Base-by-base conservation (phyloP, 148 eudicot species). In the Rhododendron vialii region DNA sequence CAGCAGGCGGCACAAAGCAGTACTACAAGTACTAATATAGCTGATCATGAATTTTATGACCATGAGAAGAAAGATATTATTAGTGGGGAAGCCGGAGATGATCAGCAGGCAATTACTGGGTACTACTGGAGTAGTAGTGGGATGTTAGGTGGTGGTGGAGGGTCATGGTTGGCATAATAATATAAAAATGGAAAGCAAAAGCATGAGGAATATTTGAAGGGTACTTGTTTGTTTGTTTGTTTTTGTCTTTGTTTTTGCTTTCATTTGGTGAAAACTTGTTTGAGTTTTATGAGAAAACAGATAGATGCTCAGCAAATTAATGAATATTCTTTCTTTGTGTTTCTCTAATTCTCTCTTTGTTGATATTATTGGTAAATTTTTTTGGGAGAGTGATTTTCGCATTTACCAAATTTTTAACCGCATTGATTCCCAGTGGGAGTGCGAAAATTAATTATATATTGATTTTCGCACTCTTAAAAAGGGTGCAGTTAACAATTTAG, bases 121-220 rank as follows among this genome's bases (percentile, higher is more conserved):
- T 88, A 88, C 61, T 92, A 30, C 30, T 30, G 30, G 30, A 30
- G 93, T 92, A 92, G 69, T 90, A 92, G 76, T 90, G 90, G 92
- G 78, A 89, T 90, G 87, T 51, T 91, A n/a, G 90, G 87, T 82
- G 93, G 89, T 61, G 88, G 88, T 82, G 93, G 89, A 80, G 89
- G 91, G 24, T 85, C 92, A 50, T 90, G 92, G 93, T 89, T 82
- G 88, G 28, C 14, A 67, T 83, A 36, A 67, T 83, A 36, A 17
- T 33, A 55, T 30, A 12, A 82, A 57, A 51, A n/a, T 17, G 36
- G 73, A n/a, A 78, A 4, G 51, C 30, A 28, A 22, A 51, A 26
- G 30, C 10, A 12, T 6, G 77, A 24, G 22, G 38, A 75, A 22
- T 26, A 36, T 2, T 36, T 36, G 55, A 38, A 76, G 71, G 50